Evolutionary conservation across 2,329 filamentous ascomycete species (phyloP), one percentile per base, ranked within the genome.

Genomic region (Trichocomaceae sp.): DNA sequence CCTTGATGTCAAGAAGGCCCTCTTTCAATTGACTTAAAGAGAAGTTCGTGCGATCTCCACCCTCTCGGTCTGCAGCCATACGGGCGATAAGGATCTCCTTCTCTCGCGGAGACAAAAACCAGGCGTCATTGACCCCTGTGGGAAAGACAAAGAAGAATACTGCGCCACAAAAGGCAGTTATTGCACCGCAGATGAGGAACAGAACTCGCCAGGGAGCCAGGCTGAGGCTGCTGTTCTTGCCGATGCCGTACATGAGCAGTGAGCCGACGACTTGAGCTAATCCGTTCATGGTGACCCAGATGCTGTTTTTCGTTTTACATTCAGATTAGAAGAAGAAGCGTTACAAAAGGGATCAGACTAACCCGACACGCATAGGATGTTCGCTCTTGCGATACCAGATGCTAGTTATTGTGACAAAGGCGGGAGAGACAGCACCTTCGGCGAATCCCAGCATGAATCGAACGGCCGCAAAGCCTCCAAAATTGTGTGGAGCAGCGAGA

Each of bases 201-300:
- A 80, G 62, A 0, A 69, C 63, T 33, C 76, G 66, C 78, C 78
- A 81, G 0, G 75, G 71, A 0, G 67, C 68, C 3, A 81, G 62
- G 0, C 66, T 51, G 2, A 74, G 60, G 2, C 62, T 60, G 0
- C 57, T 61, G 52, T 75, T 72, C 57, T 72, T 72, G 39, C 75
- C 77, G 50, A 80, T 77, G 35, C 76, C 75, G 59, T 79, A 79
- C 75, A 77, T 78, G n/a, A 78, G 66, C 5, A 78, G 57, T 26
- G 66, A 71, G 9, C 76, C 75, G 37, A 76, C 58, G 29, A 78
- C 67, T 58, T 78, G 76, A 0, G 76, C 74, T 2, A 78, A 41
- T 2, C 74, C 75, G 58, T 77, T 76, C 69, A 74, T 75, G 6
- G 69, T 72, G 10, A 77, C 69, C 75, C 75, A 76, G 31, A 70